A percentile compares a stretch with the other conserved stretches of the same genome.
These are phyloP conservation scores for Nemania sp. DNA, from an alignment of 2,329 filamentous ascomycete species.

Conservation along the genomic window DNA sequence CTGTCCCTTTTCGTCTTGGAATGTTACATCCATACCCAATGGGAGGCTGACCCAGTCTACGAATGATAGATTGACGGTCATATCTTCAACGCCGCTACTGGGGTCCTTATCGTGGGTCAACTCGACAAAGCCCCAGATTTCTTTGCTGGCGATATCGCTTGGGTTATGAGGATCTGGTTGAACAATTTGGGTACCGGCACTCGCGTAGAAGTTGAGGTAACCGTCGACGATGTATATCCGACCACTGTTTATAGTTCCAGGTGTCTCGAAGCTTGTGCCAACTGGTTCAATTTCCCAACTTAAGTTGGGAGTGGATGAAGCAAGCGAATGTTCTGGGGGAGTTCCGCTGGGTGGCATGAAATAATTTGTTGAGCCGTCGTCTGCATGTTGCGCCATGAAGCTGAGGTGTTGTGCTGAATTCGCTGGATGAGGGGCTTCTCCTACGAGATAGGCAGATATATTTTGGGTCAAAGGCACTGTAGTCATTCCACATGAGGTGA, in stretches of 20 bases:
- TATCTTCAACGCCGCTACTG: constrained; percentile 35
- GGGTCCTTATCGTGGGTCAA: constrained; percentile 12
- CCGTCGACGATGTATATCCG: constrained; percentile 23
- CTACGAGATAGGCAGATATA: constrained; percentile 16
- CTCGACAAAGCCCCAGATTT: constrained; percentile 22
- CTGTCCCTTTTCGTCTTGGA: constrained; percentile 33
- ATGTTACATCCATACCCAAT: constrained; percentile 49
- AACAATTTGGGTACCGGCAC: background rate
- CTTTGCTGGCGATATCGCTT: constrained; percentile 8
- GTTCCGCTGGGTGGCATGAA: constrained; percentile 7
- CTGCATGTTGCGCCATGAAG: constrained; percentile 11
- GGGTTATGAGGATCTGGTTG: constrained; percentile 25
- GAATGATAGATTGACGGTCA: constrained; percentile 51
- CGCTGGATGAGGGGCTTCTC: background rate
- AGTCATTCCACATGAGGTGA: background rate
- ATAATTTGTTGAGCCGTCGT: constrained; percentile 11
- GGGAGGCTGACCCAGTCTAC: constrained; percentile 55
- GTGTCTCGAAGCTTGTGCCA: constrained; percentile 18
- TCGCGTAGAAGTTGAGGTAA: constrained; percentile 13
- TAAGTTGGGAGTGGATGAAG: background rate
- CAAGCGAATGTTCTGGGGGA: background rate
- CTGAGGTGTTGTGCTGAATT: background rate
- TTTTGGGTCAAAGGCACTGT: background rate
- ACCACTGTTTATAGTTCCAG: constrained; percentile 17
- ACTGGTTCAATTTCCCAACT: background rate